Base-by-base conservation (phyloP, 192 early-diverging fungal species). In the Piromyces finnis region DNA sequence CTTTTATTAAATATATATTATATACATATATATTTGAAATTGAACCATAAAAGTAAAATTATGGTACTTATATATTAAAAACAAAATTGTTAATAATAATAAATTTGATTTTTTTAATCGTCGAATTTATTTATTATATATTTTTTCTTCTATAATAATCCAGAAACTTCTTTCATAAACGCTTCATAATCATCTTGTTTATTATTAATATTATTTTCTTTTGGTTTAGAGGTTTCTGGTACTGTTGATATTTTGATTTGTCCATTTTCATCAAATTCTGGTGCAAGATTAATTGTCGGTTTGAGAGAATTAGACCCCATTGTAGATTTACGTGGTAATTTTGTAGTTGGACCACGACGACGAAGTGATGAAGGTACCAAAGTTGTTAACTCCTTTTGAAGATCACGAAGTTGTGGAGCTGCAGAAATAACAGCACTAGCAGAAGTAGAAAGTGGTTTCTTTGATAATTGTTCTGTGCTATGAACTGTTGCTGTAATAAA, bases 361-460 rank as follows among this genome's bases (percentile, higher is more conserved):
- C 51, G 82, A 35, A 94, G 81, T 6, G 88, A 84, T 22, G 89
- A 84, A 1, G 94, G 94, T 3, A 95, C 92, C 79, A 95, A 85
- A 6, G 88, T 83, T 14, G 90, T 89, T 30, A 94, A 83, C 84
- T 95, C 94, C 80, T 94, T 93, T 84, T 92, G 91, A 80, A 95
- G 86, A 82, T 95, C 91, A 78, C 94, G 89, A 79, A 94, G 87
- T 80, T 92, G 86, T 26, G 94, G 94, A 78, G 90, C 93, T 0
- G 93, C 94, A 29, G 91, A 87, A 26, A 95, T 90, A 26, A 91
- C 90, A n/a, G 85, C 83, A 26, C 86, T 80, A 15, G 85, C 59
- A 12, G 39, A 78, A 18, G 82, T 17, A 39, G 32, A 78, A 39
- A 29, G 59, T 79, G 28, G 29, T 29, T 30, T 68, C 26, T n/a